Base-by-base conservation (phyloP, 2,329 filamentous ascomycete species). In the Cladosporium sp. region DNA sequence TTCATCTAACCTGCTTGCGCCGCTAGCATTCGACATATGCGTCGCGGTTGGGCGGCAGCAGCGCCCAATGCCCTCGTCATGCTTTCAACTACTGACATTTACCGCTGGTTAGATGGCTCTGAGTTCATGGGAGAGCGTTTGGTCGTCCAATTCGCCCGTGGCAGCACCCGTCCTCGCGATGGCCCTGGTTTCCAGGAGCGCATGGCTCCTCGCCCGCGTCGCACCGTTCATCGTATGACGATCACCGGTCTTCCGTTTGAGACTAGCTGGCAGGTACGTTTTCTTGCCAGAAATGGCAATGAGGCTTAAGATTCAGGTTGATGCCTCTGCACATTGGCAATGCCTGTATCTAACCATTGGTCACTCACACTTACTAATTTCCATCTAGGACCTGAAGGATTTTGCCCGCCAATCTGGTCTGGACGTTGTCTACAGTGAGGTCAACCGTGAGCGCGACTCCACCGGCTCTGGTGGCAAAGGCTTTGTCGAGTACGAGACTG, bases 371-470 rank as follows among this genome's bases (percentile, higher is more conserved):
- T 54, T 60, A 55, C 53, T 59, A 55, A 63, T 79, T 79, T 32
- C 52, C 18, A 76, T 84, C 75, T 90, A 98, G 93, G 93, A 98
- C 73, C 84, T 98, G 49, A 98, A 98, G 87, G 93, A 98, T 72
- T 98, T 98, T 74, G 93, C 93, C 56, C 90, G 93, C 68, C 88
- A 94, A 72, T 94, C 92, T 70, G 90, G 90, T 72, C 82, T 95
- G 71, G 93, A 97, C 70, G 93, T 98, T 59, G 93, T 98, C 65
- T 98, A 95, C 71, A 96, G 91, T 58, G 93, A 98, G 75, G 94
- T 94, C 54, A 86, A 85, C 62, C 90, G 92, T 64, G 91, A 95
- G 68, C 86, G 86, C 59, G 89, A 94, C 69, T 89, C 90, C 59
- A 56, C 52, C 40, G 59, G 64, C 49, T 57, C 54, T 38, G 42